Conservation (phyloP, 495 filamentous ascomycete genomes). For the Pseudevernia furfuracea region DNA sequence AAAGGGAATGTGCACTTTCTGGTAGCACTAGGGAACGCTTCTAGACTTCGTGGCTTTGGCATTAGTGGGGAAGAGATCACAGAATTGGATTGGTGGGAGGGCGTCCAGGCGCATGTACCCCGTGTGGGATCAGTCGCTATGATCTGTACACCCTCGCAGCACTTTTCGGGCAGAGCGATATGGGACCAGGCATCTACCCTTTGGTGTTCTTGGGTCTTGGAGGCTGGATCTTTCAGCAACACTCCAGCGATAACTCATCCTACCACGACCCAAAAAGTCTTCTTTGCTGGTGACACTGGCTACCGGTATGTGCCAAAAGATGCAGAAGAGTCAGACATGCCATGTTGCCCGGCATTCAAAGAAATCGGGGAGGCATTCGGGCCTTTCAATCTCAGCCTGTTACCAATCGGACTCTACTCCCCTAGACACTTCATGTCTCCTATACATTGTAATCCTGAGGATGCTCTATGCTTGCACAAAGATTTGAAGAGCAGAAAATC, state of each 20-base stretch:
- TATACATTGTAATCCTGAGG: conserved; percentile 35
- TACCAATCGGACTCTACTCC: conserved; percentile 37
- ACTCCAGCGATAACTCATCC: neutral
- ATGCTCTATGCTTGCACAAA: conserved; percentile 35
- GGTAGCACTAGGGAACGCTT: conserved; percentile 36
- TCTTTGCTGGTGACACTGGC: conserved; percentile 32
- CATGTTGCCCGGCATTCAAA: conserved; percentile 35
- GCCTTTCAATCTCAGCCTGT: conserved; percentile 37
- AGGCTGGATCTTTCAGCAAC: conserved; percentile 3
- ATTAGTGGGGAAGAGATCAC: conserved; percentile 35
- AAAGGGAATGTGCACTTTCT: conserved; percentile 37
- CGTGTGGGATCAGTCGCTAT: conserved; percentile 26
- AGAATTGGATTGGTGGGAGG: conserved; percentile 50
- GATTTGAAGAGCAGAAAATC: conserved; percentile 35
- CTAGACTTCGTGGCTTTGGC: conserved; percentile 34
- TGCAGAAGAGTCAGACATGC: conserved; percentile 24
- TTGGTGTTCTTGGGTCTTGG: conserved; percentile 49
- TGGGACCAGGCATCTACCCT: conserved; percentile 34
- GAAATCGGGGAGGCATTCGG: conserved; percentile 34
- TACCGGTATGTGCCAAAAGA: conserved; percentile 30
- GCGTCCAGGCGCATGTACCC: conserved; percentile 26
- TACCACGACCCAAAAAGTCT: neutral
- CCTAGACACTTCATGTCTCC: conserved; percentile 33
- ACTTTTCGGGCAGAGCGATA: conserved; percentile 35
- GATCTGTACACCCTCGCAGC: conserved; percentile 41